A percentile compares a stretch with the other conserved stretches of the same genome.
Conservation (phyloP, 1,284 basidiomycete genomes). For the Serendipita sp. region DNA sequence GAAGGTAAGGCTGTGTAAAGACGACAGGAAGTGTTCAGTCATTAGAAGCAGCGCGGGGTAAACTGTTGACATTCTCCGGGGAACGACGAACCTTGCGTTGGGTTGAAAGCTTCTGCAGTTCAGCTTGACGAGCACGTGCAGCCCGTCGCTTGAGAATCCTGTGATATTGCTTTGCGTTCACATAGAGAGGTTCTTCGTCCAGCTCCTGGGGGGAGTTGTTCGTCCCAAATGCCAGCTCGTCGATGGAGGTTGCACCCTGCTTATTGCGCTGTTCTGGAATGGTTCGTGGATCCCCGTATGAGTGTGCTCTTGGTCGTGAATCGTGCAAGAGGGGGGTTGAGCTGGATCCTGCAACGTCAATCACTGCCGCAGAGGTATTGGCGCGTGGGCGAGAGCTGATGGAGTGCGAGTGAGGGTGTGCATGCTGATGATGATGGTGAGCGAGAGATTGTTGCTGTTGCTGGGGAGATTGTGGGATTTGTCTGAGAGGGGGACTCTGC, state of each 20-base stretch:
- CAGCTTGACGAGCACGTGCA: slow-evolving; percentile 77
- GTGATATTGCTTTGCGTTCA: slow-evolving; percentile 95
- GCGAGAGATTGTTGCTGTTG: background rate
- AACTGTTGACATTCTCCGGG: background rate
- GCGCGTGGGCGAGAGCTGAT: slow-evolving; percentile 87
- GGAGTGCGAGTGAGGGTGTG: slow-evolving; percentile 29
- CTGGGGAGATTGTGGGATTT: background rate
- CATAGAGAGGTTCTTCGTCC: slow-evolving; percentile 91
- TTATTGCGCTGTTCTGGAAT: background rate
- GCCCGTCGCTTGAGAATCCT: slow-evolving; percentile 86
- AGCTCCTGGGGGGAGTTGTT: slow-evolving; percentile 20
- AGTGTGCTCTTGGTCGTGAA: slow-evolving; percentile 2
- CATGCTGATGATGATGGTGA: slow-evolving; percentile 4
- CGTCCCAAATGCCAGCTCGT: background rate
- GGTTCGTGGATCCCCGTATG: background rate
- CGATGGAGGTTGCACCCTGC: background rate
- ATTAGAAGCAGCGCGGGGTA: slow-evolving; percentile 4
- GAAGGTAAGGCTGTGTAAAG: slow-evolving; percentile 73
- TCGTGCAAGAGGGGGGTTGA: background rate
- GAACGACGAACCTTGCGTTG: slow-evolving; percentile 64
- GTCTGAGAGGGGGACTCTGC: slow-evolving; percentile 1
- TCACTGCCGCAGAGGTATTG: slow-evolving; percentile 70
- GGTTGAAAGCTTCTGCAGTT: slow-evolving; percentile 78
- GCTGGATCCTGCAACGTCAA: background rate
- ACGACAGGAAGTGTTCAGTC: background rate